These are phyloP conservation scores for Leptographium flavum DNA, from an alignment of 2,329 filamentous ascomycete genomes.

Conservation along the genomic window DNA sequence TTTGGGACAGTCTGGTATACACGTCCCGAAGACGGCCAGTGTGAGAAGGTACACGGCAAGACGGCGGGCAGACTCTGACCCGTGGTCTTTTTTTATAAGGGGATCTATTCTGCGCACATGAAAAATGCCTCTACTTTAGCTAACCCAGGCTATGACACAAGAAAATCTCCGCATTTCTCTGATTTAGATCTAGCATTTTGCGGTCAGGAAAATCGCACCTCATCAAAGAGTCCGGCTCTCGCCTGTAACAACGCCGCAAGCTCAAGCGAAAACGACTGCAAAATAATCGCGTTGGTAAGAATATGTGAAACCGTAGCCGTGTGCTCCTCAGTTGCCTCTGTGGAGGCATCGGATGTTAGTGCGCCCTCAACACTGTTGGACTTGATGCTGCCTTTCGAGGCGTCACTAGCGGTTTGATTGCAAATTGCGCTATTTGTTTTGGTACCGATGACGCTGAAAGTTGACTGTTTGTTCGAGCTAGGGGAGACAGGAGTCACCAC, in stretches of 20 bases:
- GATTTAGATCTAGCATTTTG: too few relatives aligned
- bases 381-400: constrained; percentile 2
- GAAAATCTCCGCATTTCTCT: too few relatives aligned
- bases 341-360: constrained; percentile 10
- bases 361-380: constrained; percentile 2
- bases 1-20: too few relatives aligned
- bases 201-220: constrained; percentile 50
- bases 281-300: constrained; percentile 63
- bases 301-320: constrained; percentile 61
- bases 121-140: too few relatives aligned
- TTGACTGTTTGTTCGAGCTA: constrained; percentile 22
- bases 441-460: constrained; percentile 3
- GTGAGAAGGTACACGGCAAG: too few relatives aligned
- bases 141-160: too few relatives aligned
- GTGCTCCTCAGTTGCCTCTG: constrained; percentile 15
- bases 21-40: too few relatives aligned
- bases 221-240: constrained; percentile 60
- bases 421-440: constrained; percentile 2
- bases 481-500: constrained; percentile 32
- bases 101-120: too few relatives aligned
- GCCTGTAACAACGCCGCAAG: constrained; percentile 62
- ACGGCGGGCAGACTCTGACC: too few relatives aligned
- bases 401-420: neutral
- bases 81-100: too few relatives aligned
- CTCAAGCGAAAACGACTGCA: constrained; percentile 70